Conservation (phyloP, 2,329 filamentous ascomycete species). For the Penicillium sp. region DNA sequence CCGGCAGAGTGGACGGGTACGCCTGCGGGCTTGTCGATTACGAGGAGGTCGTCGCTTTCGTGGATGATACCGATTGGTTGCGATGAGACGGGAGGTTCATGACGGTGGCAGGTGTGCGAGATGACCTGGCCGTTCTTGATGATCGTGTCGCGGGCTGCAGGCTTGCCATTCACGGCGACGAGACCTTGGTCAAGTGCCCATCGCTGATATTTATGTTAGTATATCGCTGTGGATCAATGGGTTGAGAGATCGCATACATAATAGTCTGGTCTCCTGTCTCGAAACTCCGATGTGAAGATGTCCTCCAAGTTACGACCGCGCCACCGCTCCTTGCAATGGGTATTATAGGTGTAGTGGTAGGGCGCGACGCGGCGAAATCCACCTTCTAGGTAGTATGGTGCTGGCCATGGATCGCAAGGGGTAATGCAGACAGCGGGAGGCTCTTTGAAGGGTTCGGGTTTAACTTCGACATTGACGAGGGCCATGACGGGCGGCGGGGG, state of each 20-base stretch:
- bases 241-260: conserved; percentile 60
- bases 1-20: conserved; percentile 94
- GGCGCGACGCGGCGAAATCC: conserved; percentile 56
- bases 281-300: conserved; percentile 88
- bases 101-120: conserved; percentile 89
- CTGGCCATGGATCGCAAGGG: conserved; percentile 51
- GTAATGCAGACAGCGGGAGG: conserved; percentile 32
- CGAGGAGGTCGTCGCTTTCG: conserved; percentile 89
- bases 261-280: conserved; percentile 82
- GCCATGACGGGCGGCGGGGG: conserved; percentile 39
- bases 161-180: conserved; percentile 78
- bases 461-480: conserved; percentile 32
- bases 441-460: conserved; percentile 26
- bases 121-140: conserved; percentile 89
- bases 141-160: conserved; percentile 64
- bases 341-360: conserved; percentile 51
- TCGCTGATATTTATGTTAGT: conserved; percentile 46
- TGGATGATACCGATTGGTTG: conserved; percentile 79
- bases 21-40: conserved; percentile 95
- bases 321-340: conserved; percentile 77
- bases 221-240: not conserved
- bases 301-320: conserved; percentile 77
- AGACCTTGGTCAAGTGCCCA: conserved; percentile 76
- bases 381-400: conserved; percentile 80
- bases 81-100: conserved; percentile 88